A percentile compares a stretch with the other conserved stretches of the same genome.
Conservation (phyloP, 768 basidiomycete genomes). For the Rhodotorula graminis region DNA sequence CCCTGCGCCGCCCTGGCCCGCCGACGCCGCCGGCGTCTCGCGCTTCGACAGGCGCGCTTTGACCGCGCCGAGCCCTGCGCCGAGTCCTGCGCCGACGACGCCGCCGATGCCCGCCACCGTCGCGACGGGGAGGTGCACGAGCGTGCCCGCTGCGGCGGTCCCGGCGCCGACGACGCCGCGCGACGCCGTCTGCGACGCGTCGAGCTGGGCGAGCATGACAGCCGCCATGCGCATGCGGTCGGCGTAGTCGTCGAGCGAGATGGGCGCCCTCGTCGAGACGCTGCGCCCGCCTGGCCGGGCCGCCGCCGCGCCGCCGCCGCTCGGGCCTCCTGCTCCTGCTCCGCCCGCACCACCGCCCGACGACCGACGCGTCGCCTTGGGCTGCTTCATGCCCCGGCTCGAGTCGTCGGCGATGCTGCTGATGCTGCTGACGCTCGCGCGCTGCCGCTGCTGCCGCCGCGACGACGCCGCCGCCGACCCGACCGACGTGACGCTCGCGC, state of each 20-base stretch:
- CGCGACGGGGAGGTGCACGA: slow-evolving; percentile 40
- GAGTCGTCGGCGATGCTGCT: not conserved
- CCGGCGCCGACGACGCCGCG: slow-evolving; percentile 42
- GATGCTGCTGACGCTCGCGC: too few relatives aligned
- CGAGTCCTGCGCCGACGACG: slow-evolving; percentile 34
- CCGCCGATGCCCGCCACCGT: slow-evolving; percentile 40
- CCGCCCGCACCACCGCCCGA: not conserved
- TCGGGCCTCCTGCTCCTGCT: too few relatives aligned
- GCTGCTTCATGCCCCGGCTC: too few relatives aligned
- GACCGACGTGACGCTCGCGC: not conserved
- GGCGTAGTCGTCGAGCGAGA: slow-evolving; percentile 94
- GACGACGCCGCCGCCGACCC: not conserved
- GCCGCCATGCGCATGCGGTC: slow-evolving; percentile 98
- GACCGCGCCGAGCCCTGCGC: slow-evolving; percentile 44
- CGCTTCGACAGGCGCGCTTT: slow-evolving; percentile 52
- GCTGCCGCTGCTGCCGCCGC: not conserved
- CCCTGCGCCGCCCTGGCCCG: slow-evolving; percentile 34
- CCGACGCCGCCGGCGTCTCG: slow-evolving; percentile 11
- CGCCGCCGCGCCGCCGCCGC: not conserved
- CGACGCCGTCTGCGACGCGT: slow-evolving; percentile 54
- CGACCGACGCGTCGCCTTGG: not conserved
- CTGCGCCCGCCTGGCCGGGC: slow-evolving; percentile 19
- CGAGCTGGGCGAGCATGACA: slow-evolving; percentile 95
- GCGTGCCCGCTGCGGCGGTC: slow-evolving; percentile 38
- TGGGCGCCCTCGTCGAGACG: slow-evolving; percentile 44